Evolutionary conservation across 495 filamentous ascomycete species (phyloP), one percentile per base, ranked within the genome.

Genomic region (Xylaria intraflava): DNA sequence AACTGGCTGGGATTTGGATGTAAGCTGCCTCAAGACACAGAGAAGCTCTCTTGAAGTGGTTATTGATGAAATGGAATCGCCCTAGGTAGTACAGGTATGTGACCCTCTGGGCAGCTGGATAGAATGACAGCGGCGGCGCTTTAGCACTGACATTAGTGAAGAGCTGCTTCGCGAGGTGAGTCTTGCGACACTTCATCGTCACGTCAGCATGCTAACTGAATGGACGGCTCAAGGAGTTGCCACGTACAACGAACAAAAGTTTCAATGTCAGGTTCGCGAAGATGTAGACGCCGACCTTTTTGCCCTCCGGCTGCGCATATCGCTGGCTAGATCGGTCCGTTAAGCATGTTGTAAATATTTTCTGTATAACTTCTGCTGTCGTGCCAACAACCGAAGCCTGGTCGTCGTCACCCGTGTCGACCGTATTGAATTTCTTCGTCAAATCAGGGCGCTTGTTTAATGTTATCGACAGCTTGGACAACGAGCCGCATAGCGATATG

Each of bases 71-170:
- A 54, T 87, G 78, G 62, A 91, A 96, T 35, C 90, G 86, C 26
- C 92, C 92, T 16, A 96, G 86, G 63, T 95, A 96, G 70, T 95
- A 96, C 6, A 95, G 83, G 65, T 90, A 97, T 19, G 92, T 90
- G 24, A 94, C 88, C 36, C 89, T 81, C 53, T 96, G 88, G 9
- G 88, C 79, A n/a, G 89, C 88, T 14, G 92, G 88, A 64, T 90
- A 96, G 38, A 85, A 73, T 3, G 75, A 72, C 14, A 95, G 75
- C 0, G 88, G 87, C 5, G 90, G 88, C 1, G 88, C 89, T 56
- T 85, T 83, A 31, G 88, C 83, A 57, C 81, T 84, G 61, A 97
- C 89, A 61, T 94, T 95, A 55, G 84, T 85, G 66, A 96, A 90
- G 68, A 97, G 88, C 55, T 90, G 88, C 45, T 88, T 84, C 11